Evolutionary conservation across 805 yeast species (phyloP).

Genomic region (Jamesozyma jinghongensis): DNA sequence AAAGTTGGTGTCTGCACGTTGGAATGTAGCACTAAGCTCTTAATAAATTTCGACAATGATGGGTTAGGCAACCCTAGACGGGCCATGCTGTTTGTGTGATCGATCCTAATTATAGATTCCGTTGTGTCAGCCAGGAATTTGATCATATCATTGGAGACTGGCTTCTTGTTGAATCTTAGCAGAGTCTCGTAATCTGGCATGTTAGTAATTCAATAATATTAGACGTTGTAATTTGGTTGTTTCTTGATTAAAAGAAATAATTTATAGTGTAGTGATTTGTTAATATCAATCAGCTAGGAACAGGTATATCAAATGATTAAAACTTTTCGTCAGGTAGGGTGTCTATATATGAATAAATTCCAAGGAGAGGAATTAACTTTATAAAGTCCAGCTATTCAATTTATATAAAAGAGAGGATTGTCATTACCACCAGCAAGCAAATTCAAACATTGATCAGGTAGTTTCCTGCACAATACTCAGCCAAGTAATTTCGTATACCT

Average conservation of each 20-base stretch:
- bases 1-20: conserved; percentile 93
- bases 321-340: too few relatives aligned
- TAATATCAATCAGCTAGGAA: too few relatives aligned
- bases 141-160: conserved; percentile 26
- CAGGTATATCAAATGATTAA: too few relatives aligned
- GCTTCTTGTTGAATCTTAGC: conserved; percentile 19
- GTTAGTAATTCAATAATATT: not conserved
- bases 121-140: conserved; percentile 23
- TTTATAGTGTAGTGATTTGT: not conserved
- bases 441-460: too few relatives aligned
- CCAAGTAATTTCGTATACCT: too few relatives aligned
- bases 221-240: not conserved
- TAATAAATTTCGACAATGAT: conserved; percentile 55
- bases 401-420: too few relatives aligned
- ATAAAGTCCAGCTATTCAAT: too few relatives aligned
- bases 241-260: not conserved
- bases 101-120: conserved; percentile 15
- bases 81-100: conserved; percentile 5
- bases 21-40: conserved; percentile 63
- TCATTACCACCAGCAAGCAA: too few relatives aligned
- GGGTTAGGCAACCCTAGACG: conserved; percentile 29
- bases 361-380: too few relatives aligned
- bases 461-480: too few relatives aligned
- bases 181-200: conserved; percentile 24
- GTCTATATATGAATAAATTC: too few relatives aligned